Conservation (phyloP, 2,329 filamentous ascomycete genomes). For the Trichoderma aggressivum region DNA sequence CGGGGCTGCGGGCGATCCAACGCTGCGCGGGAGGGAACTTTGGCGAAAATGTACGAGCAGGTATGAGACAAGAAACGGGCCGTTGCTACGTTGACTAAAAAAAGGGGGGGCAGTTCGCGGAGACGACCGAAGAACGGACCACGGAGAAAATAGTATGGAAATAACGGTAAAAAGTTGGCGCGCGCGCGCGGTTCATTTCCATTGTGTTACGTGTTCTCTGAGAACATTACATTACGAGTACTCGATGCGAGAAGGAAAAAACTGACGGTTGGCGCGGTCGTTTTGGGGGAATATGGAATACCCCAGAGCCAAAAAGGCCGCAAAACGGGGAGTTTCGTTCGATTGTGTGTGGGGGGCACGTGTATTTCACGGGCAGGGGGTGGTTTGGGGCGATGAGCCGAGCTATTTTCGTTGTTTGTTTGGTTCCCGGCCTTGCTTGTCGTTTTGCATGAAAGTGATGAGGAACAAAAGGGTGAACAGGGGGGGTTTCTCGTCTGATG, state of each 20-base stretch:
- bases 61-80: neutral
- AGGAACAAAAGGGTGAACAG: neutral
- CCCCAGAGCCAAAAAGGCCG: neutral
- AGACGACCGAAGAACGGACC: neutral
- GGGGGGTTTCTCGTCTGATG: neutral
- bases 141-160: neutral
- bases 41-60: no score
- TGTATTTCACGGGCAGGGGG: neutral
- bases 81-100: neutral
- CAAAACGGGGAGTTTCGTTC: neutral
- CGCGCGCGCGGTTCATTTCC: neutral
- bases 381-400: conserved; percentile 9
- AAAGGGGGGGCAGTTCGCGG: neutral
- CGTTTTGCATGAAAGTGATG: neutral
- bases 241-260: neutral
- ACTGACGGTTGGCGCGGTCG: conserved; percentile 13
- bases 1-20: conserved; percentile 2
- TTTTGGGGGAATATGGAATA: neutral
- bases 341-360: conserved; percentile 7
- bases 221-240: neutral
- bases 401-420: conserved; percentile 10
- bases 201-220: neutral
- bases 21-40: neutral
- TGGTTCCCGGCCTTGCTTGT: neutral
- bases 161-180: neutral